phyloP scores from a whole-genome alignment of 2,329 filamentous ascomycete genomes.

The Orbilia brochopaga region DNA sequence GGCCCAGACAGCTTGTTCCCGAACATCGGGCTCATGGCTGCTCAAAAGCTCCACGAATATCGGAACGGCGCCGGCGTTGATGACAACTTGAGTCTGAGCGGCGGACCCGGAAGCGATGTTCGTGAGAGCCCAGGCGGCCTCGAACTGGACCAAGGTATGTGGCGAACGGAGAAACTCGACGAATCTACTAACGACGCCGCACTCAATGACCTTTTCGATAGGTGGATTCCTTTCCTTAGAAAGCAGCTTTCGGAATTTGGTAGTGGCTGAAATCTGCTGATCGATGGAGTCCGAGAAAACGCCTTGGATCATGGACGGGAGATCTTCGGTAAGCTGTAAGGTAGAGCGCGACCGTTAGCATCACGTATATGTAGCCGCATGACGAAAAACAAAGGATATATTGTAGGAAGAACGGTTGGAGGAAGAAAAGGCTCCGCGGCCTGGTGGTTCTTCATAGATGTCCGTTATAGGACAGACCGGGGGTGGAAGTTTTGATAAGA shows the following conservation, averaged over 20 bases:
- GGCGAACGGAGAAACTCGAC: conserved; percentile 98
- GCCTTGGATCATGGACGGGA: conserved; percentile 95
- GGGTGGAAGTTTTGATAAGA: conserved; percentile 41
- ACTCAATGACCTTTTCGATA: conserved; percentile 99
- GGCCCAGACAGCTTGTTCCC: conserved; percentile 98
- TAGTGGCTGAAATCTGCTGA: conserved; percentile 93
- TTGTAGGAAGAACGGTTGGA: background rate
- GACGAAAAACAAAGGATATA: background rate
- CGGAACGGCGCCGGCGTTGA: conserved; percentile 94
- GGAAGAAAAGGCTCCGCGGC: background rate
- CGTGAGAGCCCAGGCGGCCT: conserved; percentile 97
- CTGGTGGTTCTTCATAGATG: background rate
- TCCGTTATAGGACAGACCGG: background rate
- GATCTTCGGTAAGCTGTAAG: conserved; percentile 87
- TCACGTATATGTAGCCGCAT: conserved; percentile 8
- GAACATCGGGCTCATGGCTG: conserved; percentile 95
- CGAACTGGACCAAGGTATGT: conserved; percentile 97
- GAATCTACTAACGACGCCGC: conserved; percentile 94
- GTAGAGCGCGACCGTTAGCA: conserved; percentile 46
- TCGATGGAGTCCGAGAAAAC: conserved; percentile 99
- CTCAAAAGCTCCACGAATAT: conserved; percentile 96
- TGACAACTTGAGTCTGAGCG: conserved; percentile 96
- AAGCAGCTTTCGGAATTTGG: conserved; percentile 96
- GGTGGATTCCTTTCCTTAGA: conserved; percentile 99
- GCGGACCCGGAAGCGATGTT: conserved; percentile 99